Conservation (phyloP, 345 rosid species). For the Eucalyptus dawsonii region DNA sequence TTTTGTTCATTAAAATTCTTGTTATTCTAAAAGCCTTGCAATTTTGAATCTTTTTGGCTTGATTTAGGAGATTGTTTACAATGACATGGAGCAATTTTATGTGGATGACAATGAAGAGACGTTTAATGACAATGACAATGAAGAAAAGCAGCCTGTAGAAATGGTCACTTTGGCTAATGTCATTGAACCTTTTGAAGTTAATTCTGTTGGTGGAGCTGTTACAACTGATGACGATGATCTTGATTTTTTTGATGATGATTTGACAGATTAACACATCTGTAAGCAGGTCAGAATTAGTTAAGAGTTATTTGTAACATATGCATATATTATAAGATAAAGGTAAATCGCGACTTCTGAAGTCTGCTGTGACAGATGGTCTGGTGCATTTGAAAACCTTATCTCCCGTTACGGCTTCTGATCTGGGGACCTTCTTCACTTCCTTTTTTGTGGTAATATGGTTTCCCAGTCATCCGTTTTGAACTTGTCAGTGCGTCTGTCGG, state of each 20-base stretch:
- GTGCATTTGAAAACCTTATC: not conserved
- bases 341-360: not conserved
- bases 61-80: conserved; percentile 34
- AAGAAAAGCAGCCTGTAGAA: conserved; percentile 22
- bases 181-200: conserved; percentile 24
- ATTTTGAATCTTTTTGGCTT: not conserved
- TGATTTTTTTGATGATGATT: conserved; percentile 43
- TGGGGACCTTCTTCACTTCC: not conserved
- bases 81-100: conserved; percentile 27
- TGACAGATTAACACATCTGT: conserved; percentile 18
- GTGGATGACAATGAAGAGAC: conserved; percentile 25
- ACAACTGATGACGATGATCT: conserved; percentile 45
- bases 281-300: not conserved
- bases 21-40: not conserved
- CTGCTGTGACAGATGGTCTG: not conserved
- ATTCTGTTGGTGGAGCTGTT: conserved; percentile 22
- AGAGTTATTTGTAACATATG: not conserved
- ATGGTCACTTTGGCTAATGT: conserved; percentile 24
- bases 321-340: not conserved
- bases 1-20: not conserved
- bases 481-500: not conserved
- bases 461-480: not conserved
- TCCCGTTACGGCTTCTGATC: not conserved
- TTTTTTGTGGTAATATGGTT: not conserved
- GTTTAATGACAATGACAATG: conserved; percentile 29